Base-by-base conservation (phyloP, 2,329 filamentous ascomycete genomes). In the Monosporascus cannonballus region DNA sequence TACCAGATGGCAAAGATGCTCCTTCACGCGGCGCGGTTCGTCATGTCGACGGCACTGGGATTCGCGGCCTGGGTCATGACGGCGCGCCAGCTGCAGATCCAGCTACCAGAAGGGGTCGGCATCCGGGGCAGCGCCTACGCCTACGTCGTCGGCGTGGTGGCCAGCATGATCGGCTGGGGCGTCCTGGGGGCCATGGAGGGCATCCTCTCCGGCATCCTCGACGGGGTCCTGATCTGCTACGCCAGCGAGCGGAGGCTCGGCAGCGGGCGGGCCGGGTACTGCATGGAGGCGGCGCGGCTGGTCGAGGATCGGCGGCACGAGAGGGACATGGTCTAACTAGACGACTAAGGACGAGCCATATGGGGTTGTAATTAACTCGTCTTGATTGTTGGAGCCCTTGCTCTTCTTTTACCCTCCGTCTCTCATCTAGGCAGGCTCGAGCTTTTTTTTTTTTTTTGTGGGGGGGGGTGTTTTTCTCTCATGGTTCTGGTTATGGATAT, bases 11-110 rank as follows among this genome's bases (percentile, higher is more conserved):
- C 94, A 1, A 97, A 96, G 69, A 79, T 97, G 27, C 80, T 99
- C 7, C 82, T 99, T 3, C 90, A 96, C 61, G 90, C 93, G 3
- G 94, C 91, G 1, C 84, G 93, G 18, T 89, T 93, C 67, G 88
- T 96, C 64, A 96, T 96, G 83, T 90, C 90, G 0, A 84, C 92
- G 47, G 89, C 86, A 0, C 81, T 99, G 30, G 93, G 93, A 1
- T 96, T 97, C 64, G 92, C 89, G 4, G 93, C 90, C n/a, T 99
- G 94, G 94, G 90, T 97, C 8, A 88, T 90, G 47, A 96, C 92
- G 37, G 92, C 94, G 11, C 85, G 90, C 57, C 86, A 88, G 70
- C 76, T 96, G 4, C 76, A 80, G 49, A 75, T 94, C 20, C 75
- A 73, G 64, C 72, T 73, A 54, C 84, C 70, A 52, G 79, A 75